phyloP scores from a whole-genome alignment of 208 protist species.

The Leishmania martiniquensis region DNA sequence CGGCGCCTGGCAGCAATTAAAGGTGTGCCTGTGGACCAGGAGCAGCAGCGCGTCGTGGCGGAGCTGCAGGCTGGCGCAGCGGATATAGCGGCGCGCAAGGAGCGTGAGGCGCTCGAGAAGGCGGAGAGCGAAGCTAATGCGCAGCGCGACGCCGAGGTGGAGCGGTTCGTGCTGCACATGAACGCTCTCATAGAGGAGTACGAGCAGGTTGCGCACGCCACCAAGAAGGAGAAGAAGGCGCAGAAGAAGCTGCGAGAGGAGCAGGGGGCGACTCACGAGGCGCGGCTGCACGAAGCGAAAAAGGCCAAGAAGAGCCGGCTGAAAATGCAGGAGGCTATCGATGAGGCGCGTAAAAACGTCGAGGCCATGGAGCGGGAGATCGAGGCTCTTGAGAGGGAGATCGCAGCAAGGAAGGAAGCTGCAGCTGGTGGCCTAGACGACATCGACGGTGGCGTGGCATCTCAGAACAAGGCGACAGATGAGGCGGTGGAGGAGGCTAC shows the following conservation, averaged over 20 bases:
- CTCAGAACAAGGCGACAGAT: conserved; percentile 25
- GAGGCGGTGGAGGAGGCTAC: conserved; percentile 52
- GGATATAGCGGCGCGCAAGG: conserved; percentile 42
- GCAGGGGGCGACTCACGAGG: conserved; percentile 53
- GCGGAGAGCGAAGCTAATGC: conserved; percentile 34
- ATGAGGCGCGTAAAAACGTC: conserved; percentile 33
- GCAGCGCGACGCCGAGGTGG: conserved; percentile 56
- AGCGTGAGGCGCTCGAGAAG: conserved; percentile 46
- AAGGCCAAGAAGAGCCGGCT: conserved; percentile 83
- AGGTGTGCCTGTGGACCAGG: conserved; percentile 36
- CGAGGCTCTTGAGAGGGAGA: conserved; percentile 32
- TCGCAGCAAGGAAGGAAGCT: conserved; percentile 9
- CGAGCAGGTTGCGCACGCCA: conserved; percentile 48
- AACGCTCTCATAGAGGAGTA: conserved; percentile 88
- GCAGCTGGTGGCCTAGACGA: not conserved
- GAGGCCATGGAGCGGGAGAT: conserved; percentile 34
- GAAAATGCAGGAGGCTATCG: conserved; percentile 59
- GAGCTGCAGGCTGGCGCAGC: conserved; percentile 37
- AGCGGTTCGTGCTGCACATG: conserved; percentile 74
- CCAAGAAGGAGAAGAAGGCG: conserved; percentile 82
- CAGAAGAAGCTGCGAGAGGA: conserved; percentile 66
- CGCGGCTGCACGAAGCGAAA: conserved; percentile 72
- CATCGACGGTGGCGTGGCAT: not conserved
- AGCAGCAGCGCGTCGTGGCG: conserved; percentile 32
- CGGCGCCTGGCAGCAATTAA: conserved; percentile 38